Conservation (phyloP, 2,329 filamentous ascomycete species). For the Aspergillus flavus region DNA sequence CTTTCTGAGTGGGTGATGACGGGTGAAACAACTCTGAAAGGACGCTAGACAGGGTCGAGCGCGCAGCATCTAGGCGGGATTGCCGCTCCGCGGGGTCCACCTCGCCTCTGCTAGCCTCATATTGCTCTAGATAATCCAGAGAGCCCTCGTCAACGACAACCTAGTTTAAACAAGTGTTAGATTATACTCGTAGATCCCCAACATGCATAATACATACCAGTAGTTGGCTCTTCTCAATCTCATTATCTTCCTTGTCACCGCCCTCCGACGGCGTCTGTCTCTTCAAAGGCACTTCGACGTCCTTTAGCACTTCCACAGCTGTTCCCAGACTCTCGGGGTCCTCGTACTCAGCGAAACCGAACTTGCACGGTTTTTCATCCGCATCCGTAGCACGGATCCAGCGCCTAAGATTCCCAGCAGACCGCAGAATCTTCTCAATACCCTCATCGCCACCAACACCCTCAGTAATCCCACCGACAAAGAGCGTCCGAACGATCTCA, state of each 20-base stretch:
- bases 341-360: conserved; percentile 95
- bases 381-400: conserved; percentile 81
- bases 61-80: conserved; percentile 70
- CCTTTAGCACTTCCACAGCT: conserved; percentile 80
- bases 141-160: conserved; percentile 80
- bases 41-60: conserved; percentile 66
- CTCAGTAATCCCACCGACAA: conserved; percentile 82
- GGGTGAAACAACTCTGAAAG: conserved; percentile 75
- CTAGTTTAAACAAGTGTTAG: conserved; percentile 36
- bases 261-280: conserved; percentile 60
- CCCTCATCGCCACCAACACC: conserved; percentile 75
- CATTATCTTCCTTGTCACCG: conserved; percentile 46
- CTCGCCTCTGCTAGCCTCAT: conserved; percentile 68
- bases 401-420: conserved; percentile 76
- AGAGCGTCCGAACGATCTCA: conserved; percentile 88
- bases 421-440: conserved; percentile 74
- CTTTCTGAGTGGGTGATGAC: conserved; percentile 48
- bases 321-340: conserved; percentile 84
- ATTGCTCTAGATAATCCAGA: conserved; percentile 81
- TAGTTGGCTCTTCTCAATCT: conserved; percentile 70
- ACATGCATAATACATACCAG: conserved; percentile 51
- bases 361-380: conserved; percentile 80
- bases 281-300: conserved; percentile 79
- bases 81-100: conserved; percentile 63
- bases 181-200: background rate